A percentile compares a stretch with the other conserved stretches of the same genome.
These are phyloP conservation scores for Neonectria sp. DNA, from an alignment of 2,329 filamentous ascomycete species.

Conservation along the genomic window DNA sequence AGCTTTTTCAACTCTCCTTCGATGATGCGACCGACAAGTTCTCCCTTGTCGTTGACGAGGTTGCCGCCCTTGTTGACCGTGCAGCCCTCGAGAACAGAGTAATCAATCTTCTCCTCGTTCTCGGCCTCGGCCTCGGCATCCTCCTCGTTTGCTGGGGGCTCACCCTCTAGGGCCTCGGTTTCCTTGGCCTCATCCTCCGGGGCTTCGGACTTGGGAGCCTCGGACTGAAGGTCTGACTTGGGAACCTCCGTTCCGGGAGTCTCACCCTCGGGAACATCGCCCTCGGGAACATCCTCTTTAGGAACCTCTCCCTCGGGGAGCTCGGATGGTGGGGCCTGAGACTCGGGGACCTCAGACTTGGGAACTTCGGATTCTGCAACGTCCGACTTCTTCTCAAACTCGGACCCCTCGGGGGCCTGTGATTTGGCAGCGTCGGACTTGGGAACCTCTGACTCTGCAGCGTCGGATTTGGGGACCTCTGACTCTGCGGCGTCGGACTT, in stretches of 20 bases:
- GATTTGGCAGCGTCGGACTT: background rate
- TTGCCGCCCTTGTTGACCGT: slow-evolving; percentile 74
- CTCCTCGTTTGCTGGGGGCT: background rate
- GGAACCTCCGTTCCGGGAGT: slow-evolving; percentile 19
- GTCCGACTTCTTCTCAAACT: slow-evolving; percentile 49
- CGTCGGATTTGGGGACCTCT: background rate
- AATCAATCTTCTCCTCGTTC: slow-evolving; percentile 55
- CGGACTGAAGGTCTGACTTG: background rate
- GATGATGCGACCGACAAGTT: slow-evolving; percentile 73
- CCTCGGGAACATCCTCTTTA: slow-evolving; percentile 19
- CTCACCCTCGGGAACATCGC: background rate
- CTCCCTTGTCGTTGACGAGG: slow-evolving; percentile 67
- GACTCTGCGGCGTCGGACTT: background rate
- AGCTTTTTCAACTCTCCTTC: slow-evolving; percentile 76
- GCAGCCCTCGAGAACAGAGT: slow-evolving; percentile 66
- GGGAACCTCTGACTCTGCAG: background rate
- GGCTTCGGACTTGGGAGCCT: background rate
- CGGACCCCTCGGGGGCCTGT: slow-evolving; percentile 8
- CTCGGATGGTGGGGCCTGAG: slow-evolving; percentile 14
- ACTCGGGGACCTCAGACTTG: slow-evolving; percentile 11
- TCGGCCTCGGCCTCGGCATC: slow-evolving; percentile 5
- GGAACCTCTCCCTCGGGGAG: slow-evolving; percentile 32
- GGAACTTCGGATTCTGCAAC: slow-evolving; percentile 17
- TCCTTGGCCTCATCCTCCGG: slow-evolving; percentile 31
- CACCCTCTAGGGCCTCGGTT: background rate